Conservation (phyloP, 2,329 filamentous ascomycete species). For the Fusarium dimerum region DNA sequence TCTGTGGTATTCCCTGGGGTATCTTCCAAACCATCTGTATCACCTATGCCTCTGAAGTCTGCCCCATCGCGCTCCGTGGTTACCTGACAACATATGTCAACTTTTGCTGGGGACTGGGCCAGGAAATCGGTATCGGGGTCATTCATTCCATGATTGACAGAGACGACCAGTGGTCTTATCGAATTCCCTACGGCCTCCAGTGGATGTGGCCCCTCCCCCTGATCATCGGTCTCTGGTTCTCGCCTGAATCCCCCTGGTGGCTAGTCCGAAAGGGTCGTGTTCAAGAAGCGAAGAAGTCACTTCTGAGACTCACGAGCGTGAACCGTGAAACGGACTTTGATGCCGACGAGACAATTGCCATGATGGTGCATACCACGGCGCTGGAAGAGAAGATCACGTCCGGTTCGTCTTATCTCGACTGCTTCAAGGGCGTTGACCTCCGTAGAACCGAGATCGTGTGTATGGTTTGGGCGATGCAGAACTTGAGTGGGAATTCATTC, state of each 20-base stretch:
- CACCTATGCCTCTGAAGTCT: slow-evolving; percentile 16
- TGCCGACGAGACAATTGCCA: slow-evolving; percentile 25
- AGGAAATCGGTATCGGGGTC: slow-evolving; percentile 6
- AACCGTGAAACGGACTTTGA: not conserved
- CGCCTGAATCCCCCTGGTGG: slow-evolving; percentile 38
- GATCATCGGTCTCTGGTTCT: slow-evolving; percentile 25
- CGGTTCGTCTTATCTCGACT: slow-evolving; percentile 47
- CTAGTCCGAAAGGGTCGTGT: slow-evolving; percentile 39
- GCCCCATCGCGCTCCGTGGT: slow-evolving; percentile 5
- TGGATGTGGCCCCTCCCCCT: slow-evolving; percentile 35
- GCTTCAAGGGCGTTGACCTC: slow-evolving; percentile 47
- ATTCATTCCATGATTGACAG: slow-evolving; percentile 1
- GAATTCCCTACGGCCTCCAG: slow-evolving; percentile 38
- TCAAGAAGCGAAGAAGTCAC: slow-evolving; percentile 12
- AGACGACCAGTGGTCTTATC: slow-evolving; percentile 36
- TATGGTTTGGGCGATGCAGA: slow-evolving; percentile 29
- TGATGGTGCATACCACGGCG: slow-evolving; percentile 37
- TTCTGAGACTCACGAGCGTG: slow-evolving; percentile 7
- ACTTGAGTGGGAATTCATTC: slow-evolving; percentile 1
- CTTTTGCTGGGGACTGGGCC: slow-evolving; percentile 7
- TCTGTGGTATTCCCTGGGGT: slow-evolving; percentile 23
- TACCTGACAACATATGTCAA: slow-evolving; percentile 8
- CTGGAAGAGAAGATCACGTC: slow-evolving; percentile 40
- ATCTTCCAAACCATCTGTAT: slow-evolving; percentile 28
- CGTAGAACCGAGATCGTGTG: slow-evolving; percentile 47